Evolutionary conservation across 176 grass and related monocot species (phyloP), one percentile per base, ranked within the genome.

Genomic region (Carex myosuroides): DNA sequence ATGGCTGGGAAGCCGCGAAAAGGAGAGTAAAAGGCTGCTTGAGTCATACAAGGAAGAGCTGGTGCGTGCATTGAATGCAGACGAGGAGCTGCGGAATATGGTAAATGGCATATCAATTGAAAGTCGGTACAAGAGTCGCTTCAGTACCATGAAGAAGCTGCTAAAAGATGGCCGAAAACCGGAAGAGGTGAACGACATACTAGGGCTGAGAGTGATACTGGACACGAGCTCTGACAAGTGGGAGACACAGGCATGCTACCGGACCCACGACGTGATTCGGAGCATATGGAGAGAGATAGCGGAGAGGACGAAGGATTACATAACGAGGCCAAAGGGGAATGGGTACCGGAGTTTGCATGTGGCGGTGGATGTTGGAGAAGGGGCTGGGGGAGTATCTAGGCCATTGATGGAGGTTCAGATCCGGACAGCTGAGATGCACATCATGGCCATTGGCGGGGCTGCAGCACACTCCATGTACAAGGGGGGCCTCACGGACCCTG

Each of bases 371-470:
- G 85, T 98, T 71, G 94, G 92, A 81, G 86, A 98, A 90, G 81
- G 85, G 80, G 86, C 81, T 29, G 90, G 77, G 60, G 71, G 60
- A 62, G 18, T 37, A 62, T 50, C 60, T 5, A 90, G 88, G 70
- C 92, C 95, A 6, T 64, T 94, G 39, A 93, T 98, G 90, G 95
- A 98, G 91, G 90, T 98, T 88, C 95, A 98, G 44, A 98, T 98
- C 85, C 92, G 91, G 44, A 93, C 95, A 30, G 88, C 58, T 33
- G 92, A 93, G 74, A 98, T 95, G 95, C 81, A 95, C 57, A 78
- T 29, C 70, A 84, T 77, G 42, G 92, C 95, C 80, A 88, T 90
- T 93, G 95, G 92, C 81, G 95, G 95, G 85, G 89, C 81, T 8
- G 95, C 92, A 8, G 94, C 95, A 13, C 95, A 98, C 85, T 94